These are phyloP conservation scores for Rhodamnia rubescens DNA, from an alignment of 345 rosid species.

Conservation along the genomic window DNA sequence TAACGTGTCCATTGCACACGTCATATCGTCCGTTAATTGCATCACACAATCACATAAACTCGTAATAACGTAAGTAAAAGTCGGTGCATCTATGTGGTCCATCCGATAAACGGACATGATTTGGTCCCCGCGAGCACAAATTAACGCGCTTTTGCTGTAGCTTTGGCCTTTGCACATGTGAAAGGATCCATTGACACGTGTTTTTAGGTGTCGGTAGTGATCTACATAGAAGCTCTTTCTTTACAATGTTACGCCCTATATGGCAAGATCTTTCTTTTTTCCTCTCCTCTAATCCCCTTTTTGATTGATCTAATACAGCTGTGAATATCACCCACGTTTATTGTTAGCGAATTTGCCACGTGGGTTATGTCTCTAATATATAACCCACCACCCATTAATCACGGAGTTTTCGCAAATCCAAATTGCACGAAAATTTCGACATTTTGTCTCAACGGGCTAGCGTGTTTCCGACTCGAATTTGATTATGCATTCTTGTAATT, in stretches of 20 bases:
- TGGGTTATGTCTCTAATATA: background rate
- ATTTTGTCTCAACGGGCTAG: background rate
- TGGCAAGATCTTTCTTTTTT: no score
- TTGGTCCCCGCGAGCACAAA: background rate
- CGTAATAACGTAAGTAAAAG: background rate
- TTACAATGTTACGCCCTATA: no score
- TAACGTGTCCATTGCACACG: background rate
- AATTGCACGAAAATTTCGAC: background rate
- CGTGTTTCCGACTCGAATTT: background rate
- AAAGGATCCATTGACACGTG: background rate
- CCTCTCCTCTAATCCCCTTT: background rate
- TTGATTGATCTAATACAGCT: background rate
- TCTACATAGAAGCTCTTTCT: no score
- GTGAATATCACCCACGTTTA: background rate
- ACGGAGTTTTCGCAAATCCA: background rate
- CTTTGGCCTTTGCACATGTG: background rate
- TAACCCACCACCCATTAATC: background rate
- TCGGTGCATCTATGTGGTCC: rapidly evolving
- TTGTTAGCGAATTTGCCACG: background rate
- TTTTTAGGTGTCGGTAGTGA: no score
- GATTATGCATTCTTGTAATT: background rate
- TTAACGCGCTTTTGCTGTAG: background rate
- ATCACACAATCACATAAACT: background rate
- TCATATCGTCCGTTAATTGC: background rate
- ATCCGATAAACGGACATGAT: background rate